These are phyloP conservation scores for Chamaecrista fasciculata DNA, from an alignment of 306 rosid genomes.

Conservation along the genomic window DNA sequence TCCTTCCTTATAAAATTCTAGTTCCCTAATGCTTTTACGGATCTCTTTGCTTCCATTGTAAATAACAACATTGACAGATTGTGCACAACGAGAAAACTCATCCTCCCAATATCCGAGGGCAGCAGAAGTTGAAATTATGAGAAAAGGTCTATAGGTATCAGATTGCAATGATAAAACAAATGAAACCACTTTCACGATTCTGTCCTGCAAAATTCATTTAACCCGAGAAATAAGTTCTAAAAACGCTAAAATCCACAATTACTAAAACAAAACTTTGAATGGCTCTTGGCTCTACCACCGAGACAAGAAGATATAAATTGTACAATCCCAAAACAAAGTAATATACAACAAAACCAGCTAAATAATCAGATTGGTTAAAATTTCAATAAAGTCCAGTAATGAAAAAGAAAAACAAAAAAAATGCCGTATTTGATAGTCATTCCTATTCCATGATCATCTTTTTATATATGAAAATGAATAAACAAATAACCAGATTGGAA, in stretches of 20 bases:
- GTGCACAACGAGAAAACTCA: conserved; percentile 47
- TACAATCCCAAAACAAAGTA: background rate
- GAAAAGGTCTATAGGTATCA: conserved; percentile 49
- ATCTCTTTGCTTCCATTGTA: conserved; percentile 56
- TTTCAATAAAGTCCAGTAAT: background rate
- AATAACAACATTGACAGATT: conserved; percentile 47
- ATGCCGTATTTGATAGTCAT: background rate
- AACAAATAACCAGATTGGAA: background rate
- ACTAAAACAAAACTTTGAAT: conserved; percentile 18
- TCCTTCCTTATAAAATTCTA: conserved; percentile 49
- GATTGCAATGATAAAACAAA: conserved; percentile 51
- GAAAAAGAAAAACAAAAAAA: background rate
- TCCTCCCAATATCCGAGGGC: conserved; percentile 53
- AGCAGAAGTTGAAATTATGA: conserved; percentile 54
- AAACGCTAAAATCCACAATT: conserved; percentile 9
- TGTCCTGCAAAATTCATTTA: conserved; percentile 46
- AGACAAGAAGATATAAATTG: background rate
- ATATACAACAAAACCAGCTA: background rate
- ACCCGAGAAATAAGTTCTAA: background rate
- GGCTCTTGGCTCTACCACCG: background rate
- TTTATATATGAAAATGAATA: background rate
- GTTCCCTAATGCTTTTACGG: conserved; percentile 43
- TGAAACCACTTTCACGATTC: conserved; percentile 45
- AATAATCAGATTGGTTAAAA: background rate
- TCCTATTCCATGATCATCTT: background rate